Evolutionary conservation across 2,329 filamentous ascomycete genomes (phyloP).

Genomic region (Penicillium aurantiogriseum): DNA sequence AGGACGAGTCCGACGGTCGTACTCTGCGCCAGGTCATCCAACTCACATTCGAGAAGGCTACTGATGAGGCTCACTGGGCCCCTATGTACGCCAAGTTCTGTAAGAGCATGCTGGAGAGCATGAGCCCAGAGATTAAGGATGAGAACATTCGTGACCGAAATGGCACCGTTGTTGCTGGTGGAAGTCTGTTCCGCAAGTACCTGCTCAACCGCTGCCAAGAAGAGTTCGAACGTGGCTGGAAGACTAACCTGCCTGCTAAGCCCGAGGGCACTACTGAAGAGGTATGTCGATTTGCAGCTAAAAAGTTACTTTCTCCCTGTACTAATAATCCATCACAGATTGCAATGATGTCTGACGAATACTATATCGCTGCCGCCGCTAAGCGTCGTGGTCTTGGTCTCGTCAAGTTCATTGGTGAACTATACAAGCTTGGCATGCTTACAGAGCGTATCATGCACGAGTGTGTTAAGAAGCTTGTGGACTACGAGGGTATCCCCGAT

Average conservation of each 20-base stretch:
- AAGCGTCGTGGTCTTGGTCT: slow-evolving; percentile 97
- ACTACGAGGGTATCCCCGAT: slow-evolving; percentile 89
- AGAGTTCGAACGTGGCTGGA: slow-evolving; percentile 98
- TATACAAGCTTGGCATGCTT: slow-evolving; percentile 98
- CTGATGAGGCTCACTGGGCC: slow-evolving; percentile 97
- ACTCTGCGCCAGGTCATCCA: slow-evolving; percentile 97
- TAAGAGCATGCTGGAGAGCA: slow-evolving; percentile 91
- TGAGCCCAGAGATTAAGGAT: slow-evolving; percentile 92
- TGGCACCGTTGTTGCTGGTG: slow-evolving; percentile 83
- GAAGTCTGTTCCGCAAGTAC: slow-evolving; percentile 96
- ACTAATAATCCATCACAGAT: slow-evolving; percentile 38
- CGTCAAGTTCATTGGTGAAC: slow-evolving; percentile 97
- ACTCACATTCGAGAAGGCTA: slow-evolving; percentile 98
- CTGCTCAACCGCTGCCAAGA: slow-evolving; percentile 97
- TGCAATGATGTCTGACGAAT: slow-evolving; percentile 88
- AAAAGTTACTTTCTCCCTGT: background rate
- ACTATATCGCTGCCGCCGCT: slow-evolving; percentile 88
- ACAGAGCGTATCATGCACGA: slow-evolving; percentile 99
- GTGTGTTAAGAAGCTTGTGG: slow-evolving; percentile 94
- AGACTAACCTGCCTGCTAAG: slow-evolving; percentile 76
- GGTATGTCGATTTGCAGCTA: slow-evolving; percentile 9
- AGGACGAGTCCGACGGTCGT: slow-evolving; percentile 89
- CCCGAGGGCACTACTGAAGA: slow-evolving; percentile 72
- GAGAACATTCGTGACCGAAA: slow-evolving; percentile 91
- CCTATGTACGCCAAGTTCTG: slow-evolving; percentile 99